Conservation (phyloP, 2,329 filamentous ascomycete species). For the Colletotrichum magnum region DNA sequence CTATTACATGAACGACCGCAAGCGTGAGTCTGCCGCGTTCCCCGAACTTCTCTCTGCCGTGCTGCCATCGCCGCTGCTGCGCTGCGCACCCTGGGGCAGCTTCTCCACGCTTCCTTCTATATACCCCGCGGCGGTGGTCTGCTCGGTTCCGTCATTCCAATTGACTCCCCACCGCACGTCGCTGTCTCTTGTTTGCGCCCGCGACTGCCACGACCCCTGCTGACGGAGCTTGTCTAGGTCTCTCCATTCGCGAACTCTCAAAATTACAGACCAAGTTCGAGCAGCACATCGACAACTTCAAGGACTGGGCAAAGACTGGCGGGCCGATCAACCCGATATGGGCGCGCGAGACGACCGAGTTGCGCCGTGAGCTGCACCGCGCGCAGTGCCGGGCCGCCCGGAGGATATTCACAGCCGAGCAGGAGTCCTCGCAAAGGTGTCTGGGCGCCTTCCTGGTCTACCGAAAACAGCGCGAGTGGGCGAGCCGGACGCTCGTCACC, state of each 20-base stretch:
- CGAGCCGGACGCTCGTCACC: constrained; percentile 41
- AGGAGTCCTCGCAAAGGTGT: constrained; percentile 63
- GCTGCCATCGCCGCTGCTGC: not conserved
- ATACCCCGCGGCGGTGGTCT: constrained; percentile 20
- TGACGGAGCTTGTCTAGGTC: constrained; percentile 53
- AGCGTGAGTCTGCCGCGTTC: constrained; percentile 55
- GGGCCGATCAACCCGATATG: constrained; percentile 70
- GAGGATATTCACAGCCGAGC: constrained; percentile 68
- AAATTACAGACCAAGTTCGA: constrained; percentile 61
- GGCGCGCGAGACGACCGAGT: constrained; percentile 65
- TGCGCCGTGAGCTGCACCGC: constrained; percentile 68
- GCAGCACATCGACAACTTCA: constrained; percentile 64
- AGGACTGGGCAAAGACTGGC: constrained; percentile 68
- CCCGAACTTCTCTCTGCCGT: not conserved
- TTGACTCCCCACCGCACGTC: constrained; percentile 14
- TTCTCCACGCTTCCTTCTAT: constrained; percentile 30
- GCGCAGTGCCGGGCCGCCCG: constrained; percentile 70
- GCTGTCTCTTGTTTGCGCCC: constrained; percentile 2
- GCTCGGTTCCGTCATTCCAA: constrained; percentile 3
- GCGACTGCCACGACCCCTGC: constrained; percentile 23
- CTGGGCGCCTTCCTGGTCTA: constrained; percentile 70
- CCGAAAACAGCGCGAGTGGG: constrained; percentile 61
- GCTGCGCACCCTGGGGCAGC: constrained; percentile 10
- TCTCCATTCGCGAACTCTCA: constrained; percentile 66
- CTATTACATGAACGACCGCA: constrained; percentile 71